Conservation (phyloP, 192 early-diverging fungal genomes). For the Kappamyces sp. region DNA sequence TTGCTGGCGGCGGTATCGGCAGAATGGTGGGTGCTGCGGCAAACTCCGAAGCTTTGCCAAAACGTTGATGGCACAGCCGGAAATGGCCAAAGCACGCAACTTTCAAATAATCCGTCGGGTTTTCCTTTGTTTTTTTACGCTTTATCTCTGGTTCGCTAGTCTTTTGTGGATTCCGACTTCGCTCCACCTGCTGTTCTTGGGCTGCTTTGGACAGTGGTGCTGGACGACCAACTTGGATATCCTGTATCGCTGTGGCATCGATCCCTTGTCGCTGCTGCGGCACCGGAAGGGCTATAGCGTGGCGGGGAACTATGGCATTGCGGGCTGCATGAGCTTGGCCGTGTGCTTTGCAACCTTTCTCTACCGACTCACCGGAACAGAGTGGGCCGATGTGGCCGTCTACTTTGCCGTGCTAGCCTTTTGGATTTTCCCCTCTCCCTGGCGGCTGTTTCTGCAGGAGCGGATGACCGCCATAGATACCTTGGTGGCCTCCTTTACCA, state of each 20-base stretch:
- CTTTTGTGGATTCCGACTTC: too few relatives aligned
- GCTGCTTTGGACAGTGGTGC: constrained; percentile 38
- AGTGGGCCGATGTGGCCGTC: not conserved
- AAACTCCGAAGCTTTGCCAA: too few relatives aligned
- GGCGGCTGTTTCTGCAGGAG: constrained; percentile 26
- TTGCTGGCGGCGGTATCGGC: too few relatives aligned
- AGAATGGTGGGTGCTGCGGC: too few relatives aligned
- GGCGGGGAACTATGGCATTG: not conserved
- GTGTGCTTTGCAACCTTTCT: not conserved
- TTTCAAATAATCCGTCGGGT: too few relatives aligned
- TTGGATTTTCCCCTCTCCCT: not conserved
- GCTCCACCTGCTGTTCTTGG: constrained; percentile 35
- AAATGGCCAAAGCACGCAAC: too few relatives aligned
- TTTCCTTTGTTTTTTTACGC: too few relatives aligned
- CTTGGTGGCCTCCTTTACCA: constrained; percentile 17
- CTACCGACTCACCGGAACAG: constrained; percentile 4
- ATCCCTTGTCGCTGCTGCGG: constrained; percentile 21
- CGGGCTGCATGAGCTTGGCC: not conserved
- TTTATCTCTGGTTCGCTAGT: too few relatives aligned
- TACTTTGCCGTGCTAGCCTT: constrained; percentile 1
- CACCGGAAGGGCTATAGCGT: not conserved
- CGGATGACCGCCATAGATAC: constrained; percentile 14
- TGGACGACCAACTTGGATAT: constrained; percentile 44
- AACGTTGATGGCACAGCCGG: too few relatives aligned
- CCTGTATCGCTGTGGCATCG: constrained; percentile 31